Evolutionary conservation across 2,329 filamentous ascomycete species (phyloP).

Genomic region (Graphilbum sp.): DNA sequence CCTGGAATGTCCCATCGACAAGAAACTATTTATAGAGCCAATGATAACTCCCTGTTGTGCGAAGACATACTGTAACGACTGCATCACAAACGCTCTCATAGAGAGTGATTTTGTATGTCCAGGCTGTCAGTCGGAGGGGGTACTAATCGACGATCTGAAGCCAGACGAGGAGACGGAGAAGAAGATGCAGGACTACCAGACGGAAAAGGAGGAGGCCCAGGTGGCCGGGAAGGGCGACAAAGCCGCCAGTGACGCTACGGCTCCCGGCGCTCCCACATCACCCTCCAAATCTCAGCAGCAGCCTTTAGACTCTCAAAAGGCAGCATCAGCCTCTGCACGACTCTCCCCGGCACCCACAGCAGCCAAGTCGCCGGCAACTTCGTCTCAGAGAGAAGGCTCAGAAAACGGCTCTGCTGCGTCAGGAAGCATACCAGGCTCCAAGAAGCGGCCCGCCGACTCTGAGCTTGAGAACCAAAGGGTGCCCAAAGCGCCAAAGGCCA

Average conservation of each 20-base stretch:
- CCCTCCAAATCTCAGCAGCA: too few species aligned
- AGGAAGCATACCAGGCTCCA: constrained; percentile 22
- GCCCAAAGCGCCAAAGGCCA: constrained; percentile 48
- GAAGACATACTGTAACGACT: constrained; percentile 98
- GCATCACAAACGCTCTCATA: constrained; percentile 97
- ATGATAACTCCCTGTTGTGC: constrained; percentile 98
- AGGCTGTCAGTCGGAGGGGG: constrained; percentile 75
- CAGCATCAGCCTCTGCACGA: too few species aligned
- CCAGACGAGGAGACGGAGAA: constrained; percentile 62
- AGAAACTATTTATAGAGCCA: constrained; percentile 94
- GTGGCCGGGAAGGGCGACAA: constrained; percentile 13
- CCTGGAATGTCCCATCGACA: constrained; percentile 89
- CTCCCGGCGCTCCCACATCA: too few species aligned
- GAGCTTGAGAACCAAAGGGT: constrained; percentile 46
- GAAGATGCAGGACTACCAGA: constrained; percentile 62
- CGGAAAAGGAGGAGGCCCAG: constrained; percentile 33
- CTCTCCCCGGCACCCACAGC: neutral
- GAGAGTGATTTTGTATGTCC: constrained; percentile 97
- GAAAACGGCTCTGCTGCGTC: constrained; percentile 14
- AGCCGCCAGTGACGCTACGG: constrained; percentile 2
- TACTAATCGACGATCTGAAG: constrained; percentile 82
- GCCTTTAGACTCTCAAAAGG: too few species aligned
- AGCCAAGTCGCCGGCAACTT: constrained; percentile 13
- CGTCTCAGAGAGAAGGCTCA: constrained; percentile 14
- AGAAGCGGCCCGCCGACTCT: constrained; percentile 74